Evolutionary conservation across 1,284 basidiomycete species (phyloP).

Genomic region (Trichosporon sp.): DNA sequence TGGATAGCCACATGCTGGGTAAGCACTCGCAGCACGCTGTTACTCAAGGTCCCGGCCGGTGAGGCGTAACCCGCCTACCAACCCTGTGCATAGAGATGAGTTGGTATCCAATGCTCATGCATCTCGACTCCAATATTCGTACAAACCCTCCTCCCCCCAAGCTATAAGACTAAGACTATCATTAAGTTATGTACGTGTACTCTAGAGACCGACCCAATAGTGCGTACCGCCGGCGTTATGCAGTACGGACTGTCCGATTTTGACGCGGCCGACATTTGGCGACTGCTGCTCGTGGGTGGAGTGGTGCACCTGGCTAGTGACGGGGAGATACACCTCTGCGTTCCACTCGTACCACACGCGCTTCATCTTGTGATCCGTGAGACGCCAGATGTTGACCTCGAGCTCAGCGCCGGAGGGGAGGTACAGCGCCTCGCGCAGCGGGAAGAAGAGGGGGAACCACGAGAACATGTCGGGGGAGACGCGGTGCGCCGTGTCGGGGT

Average conservation of each 20-base stretch:
- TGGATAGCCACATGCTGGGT: too few species aligned
- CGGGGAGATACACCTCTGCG: conserved; percentile 82
- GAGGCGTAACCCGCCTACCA: background rate
- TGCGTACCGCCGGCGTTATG: conserved; percentile 88
- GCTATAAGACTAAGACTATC: conserved; percentile 8
- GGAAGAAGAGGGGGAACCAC: conserved; percentile 99
- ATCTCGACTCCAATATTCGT: conserved; percentile 19
- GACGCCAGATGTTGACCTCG: conserved; percentile 90
- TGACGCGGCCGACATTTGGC: conserved; percentile 60
- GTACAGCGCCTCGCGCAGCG: conserved; percentile 90
- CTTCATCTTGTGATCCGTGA: conserved; percentile 71
- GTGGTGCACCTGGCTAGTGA: conserved; percentile 37
- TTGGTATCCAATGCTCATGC: conserved; percentile 17
- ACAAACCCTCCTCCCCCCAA: conserved; percentile 2
- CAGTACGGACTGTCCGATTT: conserved; percentile 87
- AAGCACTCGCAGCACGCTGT: background rate
- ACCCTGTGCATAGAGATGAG: background rate
- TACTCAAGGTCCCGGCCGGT: background rate
- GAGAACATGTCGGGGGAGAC: conserved; percentile 94
- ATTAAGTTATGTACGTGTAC: background rate
- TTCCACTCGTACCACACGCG: conserved; percentile 98
- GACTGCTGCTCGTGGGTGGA: conserved; percentile 12
- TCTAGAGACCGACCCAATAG: conserved; percentile 82
- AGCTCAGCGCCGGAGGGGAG: conserved; percentile 89
- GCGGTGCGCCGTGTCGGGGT: conserved; percentile 79